Percentiles rank a stretch among this genome's conserved stretches.
Conservation (phyloP, 2,329 filamentous ascomycete genomes). For the Alternaria triticimaculans region DNA sequence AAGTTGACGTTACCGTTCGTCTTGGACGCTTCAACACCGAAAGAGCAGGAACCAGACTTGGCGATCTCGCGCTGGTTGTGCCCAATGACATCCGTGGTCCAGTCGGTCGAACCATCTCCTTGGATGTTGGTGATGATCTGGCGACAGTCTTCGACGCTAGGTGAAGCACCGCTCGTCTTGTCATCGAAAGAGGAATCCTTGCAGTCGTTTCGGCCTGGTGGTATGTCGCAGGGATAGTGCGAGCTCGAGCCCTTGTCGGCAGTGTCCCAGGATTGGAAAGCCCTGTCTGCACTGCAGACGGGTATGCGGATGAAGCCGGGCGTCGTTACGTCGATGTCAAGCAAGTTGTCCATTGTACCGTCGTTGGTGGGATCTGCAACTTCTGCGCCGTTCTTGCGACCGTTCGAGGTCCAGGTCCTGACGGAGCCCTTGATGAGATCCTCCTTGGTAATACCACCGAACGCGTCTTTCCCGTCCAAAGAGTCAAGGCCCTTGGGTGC, state of each 20-base stretch:
- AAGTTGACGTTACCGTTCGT: constrained; percentile 4
- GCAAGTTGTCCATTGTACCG: not conserved
- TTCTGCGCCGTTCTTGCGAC: not conserved
- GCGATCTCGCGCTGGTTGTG: constrained; percentile 4
- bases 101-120: not conserved
- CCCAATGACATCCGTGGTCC: not conserved
- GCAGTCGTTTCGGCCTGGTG: not conserved
- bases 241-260: not conserved
- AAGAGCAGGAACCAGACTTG: not conserved
- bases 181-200: constrained; percentile 4
- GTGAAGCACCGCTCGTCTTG: constrained; percentile 3
- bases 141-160: constrained; percentile 6
- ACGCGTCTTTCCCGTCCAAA: no score
- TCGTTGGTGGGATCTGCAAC: not conserved
- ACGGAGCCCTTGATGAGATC: constrained; percentile 1
- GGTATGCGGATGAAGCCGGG: constrained; percentile 1
- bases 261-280: constrained; percentile 3
- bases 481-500: no score
- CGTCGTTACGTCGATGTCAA: constrained; percentile 1
- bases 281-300: constrained; percentile 2
- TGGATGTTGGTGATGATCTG: constrained; percentile 12
- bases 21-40: not conserved
- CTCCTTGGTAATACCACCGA: not conserved
- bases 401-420: not conserved
- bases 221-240: constrained; percentile 2